Evolutionary conservation across 805 yeast species (phyloP).

Genomic region (Yamadazyma tumulicola): DNA sequence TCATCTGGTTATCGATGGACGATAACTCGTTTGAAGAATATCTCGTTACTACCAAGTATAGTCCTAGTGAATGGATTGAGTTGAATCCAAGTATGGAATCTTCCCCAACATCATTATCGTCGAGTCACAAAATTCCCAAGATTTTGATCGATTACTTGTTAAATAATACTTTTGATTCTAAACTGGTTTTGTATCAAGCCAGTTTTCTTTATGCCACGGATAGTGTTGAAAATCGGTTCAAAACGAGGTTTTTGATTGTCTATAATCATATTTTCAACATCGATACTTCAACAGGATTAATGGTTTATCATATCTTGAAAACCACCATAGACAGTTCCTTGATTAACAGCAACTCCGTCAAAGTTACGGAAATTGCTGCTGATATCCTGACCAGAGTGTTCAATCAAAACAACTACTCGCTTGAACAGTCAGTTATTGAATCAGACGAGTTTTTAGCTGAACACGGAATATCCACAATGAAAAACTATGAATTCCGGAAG

Average conservation of each 20-base stretch:
- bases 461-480: conserved; percentile 9
- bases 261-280: conserved; percentile 23
- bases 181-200: conserved; percentile 24
- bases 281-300: conserved; percentile 19
- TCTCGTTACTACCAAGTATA: conserved; percentile 20
- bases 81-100: too few species aligned
- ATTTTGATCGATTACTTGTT: conserved; percentile 24
- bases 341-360: conserved; percentile 24
- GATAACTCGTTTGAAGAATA: conserved; percentile 22
- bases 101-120: too few species aligned
- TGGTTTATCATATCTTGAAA: conserved; percentile 30
- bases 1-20: conserved; percentile 28
- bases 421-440: conserved; percentile 10
- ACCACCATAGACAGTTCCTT: conserved; percentile 24
- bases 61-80: conserved; percentile 12
- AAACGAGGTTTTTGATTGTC: conserved; percentile 25
- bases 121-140: conserved; percentile 23
- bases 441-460: conserved; percentile 17
- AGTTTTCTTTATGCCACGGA: conserved; percentile 28
- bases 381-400: conserved; percentile 21
- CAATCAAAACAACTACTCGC: conserved; percentile 15
- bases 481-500: conserved; percentile 10
- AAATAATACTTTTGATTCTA: conserved; percentile 17
- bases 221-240: conserved; percentile 26
- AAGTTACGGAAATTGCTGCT: conserved; percentile 24